These are phyloP conservation scores for Populus alba DNA, from an alignment of 345 rosid species.

Conservation along the genomic window DNA sequence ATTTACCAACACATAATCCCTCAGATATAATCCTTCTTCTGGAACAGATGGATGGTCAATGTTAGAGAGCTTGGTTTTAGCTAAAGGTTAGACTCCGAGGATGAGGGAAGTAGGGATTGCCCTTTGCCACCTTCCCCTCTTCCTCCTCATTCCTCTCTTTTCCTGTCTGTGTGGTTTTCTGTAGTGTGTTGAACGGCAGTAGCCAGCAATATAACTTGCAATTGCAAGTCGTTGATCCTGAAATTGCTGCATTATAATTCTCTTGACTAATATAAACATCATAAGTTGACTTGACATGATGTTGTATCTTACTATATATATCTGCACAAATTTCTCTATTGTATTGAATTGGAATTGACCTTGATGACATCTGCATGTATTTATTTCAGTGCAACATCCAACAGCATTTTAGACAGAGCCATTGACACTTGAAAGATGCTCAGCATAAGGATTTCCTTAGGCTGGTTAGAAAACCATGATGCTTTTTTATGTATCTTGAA, in stretches of 20 bases:
- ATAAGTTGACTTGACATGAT: background rate
- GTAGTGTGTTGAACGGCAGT: background rate
- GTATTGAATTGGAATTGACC: conserved; percentile 8
- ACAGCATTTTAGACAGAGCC: conserved; percentile 91
- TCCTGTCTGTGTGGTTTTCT: background rate
- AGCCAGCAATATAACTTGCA: background rate
- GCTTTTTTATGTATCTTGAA: background rate
- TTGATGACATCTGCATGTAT: conserved; percentile 8
- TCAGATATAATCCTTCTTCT: background rate
- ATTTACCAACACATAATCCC: background rate
- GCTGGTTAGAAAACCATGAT: conserved; percentile 52
- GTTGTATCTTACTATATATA: background rate
- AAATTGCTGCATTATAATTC: background rate
- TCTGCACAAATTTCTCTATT: background rate
- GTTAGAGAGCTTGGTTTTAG: background rate
- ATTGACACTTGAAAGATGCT: conserved; percentile 92
- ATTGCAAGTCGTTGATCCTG: conserved; percentile 2
- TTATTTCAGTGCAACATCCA: conserved; percentile 80
- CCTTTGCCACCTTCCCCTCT: background rate
- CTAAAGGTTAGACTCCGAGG: background rate
- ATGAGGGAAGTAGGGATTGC: background rate
- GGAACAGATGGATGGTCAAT: conserved; percentile 3
- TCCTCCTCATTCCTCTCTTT: background rate
- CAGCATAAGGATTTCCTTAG: conserved; percentile 96
- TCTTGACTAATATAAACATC: background rate